Conservation (phyloP, 78 protist species). For the Cavenderia fasciculata region DNA sequence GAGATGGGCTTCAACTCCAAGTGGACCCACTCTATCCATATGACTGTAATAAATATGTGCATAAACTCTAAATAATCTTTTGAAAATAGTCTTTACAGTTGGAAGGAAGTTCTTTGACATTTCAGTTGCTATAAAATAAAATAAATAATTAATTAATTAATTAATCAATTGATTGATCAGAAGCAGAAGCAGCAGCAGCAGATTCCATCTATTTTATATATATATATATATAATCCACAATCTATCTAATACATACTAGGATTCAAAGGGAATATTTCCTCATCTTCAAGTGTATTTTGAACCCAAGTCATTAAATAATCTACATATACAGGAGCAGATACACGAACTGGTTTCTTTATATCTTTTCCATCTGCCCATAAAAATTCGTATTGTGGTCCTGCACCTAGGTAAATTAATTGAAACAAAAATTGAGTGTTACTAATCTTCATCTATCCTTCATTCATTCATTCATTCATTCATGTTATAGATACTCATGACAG, state of each 20-base stretch:
- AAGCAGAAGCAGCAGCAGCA: background rate
- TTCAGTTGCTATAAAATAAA: slow-evolving; percentile 5
- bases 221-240: background rate
- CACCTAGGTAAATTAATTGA: background rate
- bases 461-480: too few relatives aligned
- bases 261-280: slow-evolving; percentile 89
- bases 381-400: slow-evolving; percentile 42
- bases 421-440: background rate
- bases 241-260: slow-evolving; percentile 40
- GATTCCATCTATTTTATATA: background rate
- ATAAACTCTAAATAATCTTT: slow-evolving; percentile 95
- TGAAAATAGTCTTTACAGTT: slow-evolving; percentile 88
- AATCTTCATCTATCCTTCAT: background rate
- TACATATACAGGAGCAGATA: slow-evolving; percentile 93
- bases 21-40: slow-evolving; percentile 78
- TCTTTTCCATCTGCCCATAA: slow-evolving; percentile 94
- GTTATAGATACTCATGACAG: slow-evolving; percentile 63
- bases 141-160: background rate
- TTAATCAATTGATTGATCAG: background rate
- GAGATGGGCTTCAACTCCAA: slow-evolving; percentile 89
- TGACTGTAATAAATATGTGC: slow-evolving; percentile 96
- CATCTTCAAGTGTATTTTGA: slow-evolving; percentile 91
- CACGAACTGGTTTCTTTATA: slow-evolving; percentile 87
- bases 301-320: slow-evolving; percentile 96
- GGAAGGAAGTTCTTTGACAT: slow-evolving; percentile 89